Evolutionary conservation across 2,329 filamentous ascomycete species (phyloP).

Genomic region (Magnaporthiopsis rhizophila): DNA sequence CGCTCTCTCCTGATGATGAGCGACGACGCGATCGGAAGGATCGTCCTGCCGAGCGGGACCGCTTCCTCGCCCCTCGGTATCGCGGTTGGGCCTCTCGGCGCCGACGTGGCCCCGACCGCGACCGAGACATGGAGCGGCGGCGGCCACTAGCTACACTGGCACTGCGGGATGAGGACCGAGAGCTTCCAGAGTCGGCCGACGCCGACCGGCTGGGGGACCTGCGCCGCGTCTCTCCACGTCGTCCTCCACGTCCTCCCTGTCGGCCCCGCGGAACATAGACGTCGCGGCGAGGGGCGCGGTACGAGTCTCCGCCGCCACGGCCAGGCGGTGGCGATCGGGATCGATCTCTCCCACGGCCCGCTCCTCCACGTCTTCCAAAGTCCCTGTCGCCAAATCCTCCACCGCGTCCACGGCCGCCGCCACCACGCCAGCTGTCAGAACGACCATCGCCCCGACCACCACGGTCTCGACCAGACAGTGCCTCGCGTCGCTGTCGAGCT

Average conservation of each 20-base stretch:
- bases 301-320: constrained; percentile 33
- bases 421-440: constrained; percentile 46
- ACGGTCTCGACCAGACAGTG: constrained; percentile 60
- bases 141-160: constrained; percentile 19
- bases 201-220: constrained; percentile 31
- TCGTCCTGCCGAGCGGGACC: constrained; percentile 28
- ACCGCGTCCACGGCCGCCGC: constrained; percentile 43
- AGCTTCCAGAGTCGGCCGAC: constrained; percentile 19
- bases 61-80: constrained; percentile 18
- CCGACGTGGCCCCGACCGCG: constrained; percentile 12
- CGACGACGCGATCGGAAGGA: constrained; percentile 18
- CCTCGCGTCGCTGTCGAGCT: constrained; percentile 57
- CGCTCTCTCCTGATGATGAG: constrained; percentile 21
- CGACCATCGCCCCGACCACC: constrained; percentile 27
- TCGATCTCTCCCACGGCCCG: constrained; percentile 35
- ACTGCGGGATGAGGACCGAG: constrained; percentile 29
- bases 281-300: constrained; percentile 31
- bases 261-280: constrained; percentile 45
- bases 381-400: constrained; percentile 45
- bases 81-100: constrained; percentile 8
- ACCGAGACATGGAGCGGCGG: constrained; percentile 17
- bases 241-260: constrained; percentile 27
- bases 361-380: constrained; percentile 34
- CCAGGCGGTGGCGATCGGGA: constrained; percentile 43
- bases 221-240: constrained; percentile 34